Evolutionary conservation across 2,329 filamentous ascomycete species (phyloP).

Genomic region (Pseudogymnoascus sp.): DNA sequence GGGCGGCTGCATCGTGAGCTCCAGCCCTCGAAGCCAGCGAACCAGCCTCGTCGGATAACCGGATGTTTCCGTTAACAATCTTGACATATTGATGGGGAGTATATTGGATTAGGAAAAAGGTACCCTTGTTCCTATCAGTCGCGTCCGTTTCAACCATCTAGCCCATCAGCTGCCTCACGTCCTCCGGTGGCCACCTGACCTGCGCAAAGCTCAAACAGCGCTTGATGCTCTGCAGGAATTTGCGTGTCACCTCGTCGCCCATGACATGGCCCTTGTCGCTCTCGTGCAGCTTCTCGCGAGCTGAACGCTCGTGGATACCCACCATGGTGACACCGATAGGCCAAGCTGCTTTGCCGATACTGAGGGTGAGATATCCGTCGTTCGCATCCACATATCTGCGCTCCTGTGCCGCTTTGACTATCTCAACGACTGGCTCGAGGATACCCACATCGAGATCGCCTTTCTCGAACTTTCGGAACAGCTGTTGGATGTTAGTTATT

Average conservation of each 20-base stretch:
- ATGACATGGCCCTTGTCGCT: conserved; percentile 88
- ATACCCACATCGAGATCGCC: conserved; percentile 70
- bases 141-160: conserved; percentile 28
- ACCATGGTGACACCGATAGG: conserved; percentile 99
- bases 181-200: conserved; percentile 89
- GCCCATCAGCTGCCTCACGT: conserved; percentile 91
- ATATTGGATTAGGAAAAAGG: not conserved
- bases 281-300: conserved; percentile 89
- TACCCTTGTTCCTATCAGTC: not conserved
- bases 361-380: conserved; percentile 84
- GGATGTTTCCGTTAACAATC: not conserved
- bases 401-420: conserved; percentile 83
- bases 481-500: conserved; percentile 27
- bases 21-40: not conserved
- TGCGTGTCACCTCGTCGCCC: conserved; percentile 90
- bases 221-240: conserved; percentile 97
- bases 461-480: conserved; percentile 85
- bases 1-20: not conserved
- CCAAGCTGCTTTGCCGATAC: conserved; percentile 96
- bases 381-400: conserved; percentile 93
- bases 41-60: not conserved
- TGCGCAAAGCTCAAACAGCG: conserved; percentile 93
- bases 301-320: conserved; percentile 94
- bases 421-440: conserved; percentile 77
- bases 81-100: not conserved